Evolutionary conservation across 2,329 filamentous ascomycete species (phyloP), one percentile per base, ranked within the genome.

Genomic region (Cadophora sp.): DNA sequence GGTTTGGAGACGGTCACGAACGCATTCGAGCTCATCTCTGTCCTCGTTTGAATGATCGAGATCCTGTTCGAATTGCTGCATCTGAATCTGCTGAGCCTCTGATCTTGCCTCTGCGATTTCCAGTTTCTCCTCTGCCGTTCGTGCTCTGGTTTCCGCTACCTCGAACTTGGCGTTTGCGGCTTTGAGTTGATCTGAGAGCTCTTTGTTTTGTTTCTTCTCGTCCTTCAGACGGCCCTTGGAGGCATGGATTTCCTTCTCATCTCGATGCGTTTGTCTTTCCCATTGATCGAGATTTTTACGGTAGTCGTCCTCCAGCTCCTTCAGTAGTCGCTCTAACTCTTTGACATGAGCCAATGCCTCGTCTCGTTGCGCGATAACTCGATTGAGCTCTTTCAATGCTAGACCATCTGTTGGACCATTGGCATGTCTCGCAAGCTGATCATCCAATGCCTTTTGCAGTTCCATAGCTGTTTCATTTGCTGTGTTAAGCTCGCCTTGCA

Each of bases 261-360:
- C 60, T 11, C 36, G 55, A 8, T 62, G 47, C 2, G 60, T 62
- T 45, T 62, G 60, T 13, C 20, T 20, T 24, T 62, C 60, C 60
- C 60, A 62, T 20, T 62, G 48, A 51, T 62, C 60, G 14, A 62
- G 48, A 20, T 62, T 62, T 20, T 53, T 53, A 8, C 60, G 47
- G 39, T 62, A 62, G 22, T 62, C 60, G 11, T 55, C 60, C 33
- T 62, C 60, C 9, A 62, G 33, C 30, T 62, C 60, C 22, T 45
- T 22, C 13, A 62, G 60, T 20, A 55, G 22, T 9, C 24, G 47
- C 33, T 62, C 60, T 20, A 62, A 4, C 22, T 27, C 13, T 16
- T 11, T 62, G 9, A 53, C 60, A 41, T 50, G 60, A 20, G 36
- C 20, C 11, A 62, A 20, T 9, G 60, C 60, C 22, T 33, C 20